Percentiles rank a stretch among this genome's conserved stretches.
These are phyloP conservation scores for Cytospora mali DNA, from an alignment of 2,329 filamentous ascomycete genomes.

Conservation along the genomic window DNA sequence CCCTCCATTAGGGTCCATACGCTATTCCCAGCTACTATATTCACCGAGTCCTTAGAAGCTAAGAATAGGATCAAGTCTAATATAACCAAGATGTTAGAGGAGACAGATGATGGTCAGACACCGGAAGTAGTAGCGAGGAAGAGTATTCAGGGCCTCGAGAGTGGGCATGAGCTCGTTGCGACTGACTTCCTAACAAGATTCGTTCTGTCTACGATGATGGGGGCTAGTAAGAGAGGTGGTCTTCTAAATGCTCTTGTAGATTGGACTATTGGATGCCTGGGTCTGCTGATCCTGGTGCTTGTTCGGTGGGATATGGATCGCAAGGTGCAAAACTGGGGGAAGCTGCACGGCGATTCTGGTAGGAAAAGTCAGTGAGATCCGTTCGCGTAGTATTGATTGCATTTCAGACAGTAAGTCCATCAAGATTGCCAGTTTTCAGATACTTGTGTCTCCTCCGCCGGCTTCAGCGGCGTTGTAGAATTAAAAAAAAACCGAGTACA, in stretches of 20 bases:
- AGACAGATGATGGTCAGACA: constrained; percentile 41
- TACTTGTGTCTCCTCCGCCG: too few species aligned
- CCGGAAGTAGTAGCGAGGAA: constrained; percentile 63
- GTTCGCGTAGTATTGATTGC: too few species aligned
- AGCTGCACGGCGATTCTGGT: constrained; percentile 33
- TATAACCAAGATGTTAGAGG: constrained; percentile 42
- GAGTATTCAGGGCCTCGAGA: constrained; percentile 61
- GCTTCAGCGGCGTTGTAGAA: too few species aligned
- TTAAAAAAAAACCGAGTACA: too few species aligned
- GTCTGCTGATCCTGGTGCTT: constrained; percentile 40
- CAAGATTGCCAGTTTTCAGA: too few species aligned
- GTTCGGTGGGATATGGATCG: constrained; percentile 43
- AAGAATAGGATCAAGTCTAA: constrained; percentile 43
- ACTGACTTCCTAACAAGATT: constrained; percentile 60
- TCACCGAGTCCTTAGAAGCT: constrained; percentile 54
- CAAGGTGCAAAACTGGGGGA: constrained; percentile 41
- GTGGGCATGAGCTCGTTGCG: constrained; percentile 64
- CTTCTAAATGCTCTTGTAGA: constrained; percentile 38
- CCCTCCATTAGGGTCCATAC: constrained; percentile 58
- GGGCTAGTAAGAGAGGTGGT: constrained; percentile 37
- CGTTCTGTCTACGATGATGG: constrained; percentile 52
- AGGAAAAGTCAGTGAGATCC: background rate
- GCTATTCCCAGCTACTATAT: constrained; percentile 67
- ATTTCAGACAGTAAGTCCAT: too few species aligned
- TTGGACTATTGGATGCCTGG: constrained; percentile 40